Percentiles rank a stretch among this genome's conserved stretches.
Conservation (phyloP, 2,329 filamentous ascomycete species). For the Orbilia oligospora region DNA sequence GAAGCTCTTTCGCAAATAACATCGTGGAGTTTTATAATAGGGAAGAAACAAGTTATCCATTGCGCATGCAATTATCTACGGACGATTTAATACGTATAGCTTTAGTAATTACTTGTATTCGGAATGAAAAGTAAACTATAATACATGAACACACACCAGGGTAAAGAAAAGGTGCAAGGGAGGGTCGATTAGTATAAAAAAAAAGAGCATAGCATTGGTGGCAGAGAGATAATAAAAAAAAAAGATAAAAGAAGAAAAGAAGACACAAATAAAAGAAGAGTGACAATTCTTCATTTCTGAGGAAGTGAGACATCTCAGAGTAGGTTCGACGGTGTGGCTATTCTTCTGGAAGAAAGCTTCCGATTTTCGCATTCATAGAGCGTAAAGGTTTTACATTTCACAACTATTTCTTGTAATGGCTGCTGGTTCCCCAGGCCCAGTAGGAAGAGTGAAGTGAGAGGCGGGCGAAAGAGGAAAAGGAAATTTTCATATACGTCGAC, state of each 20-base stretch:
- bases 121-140: slow-evolving; percentile 31
- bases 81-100: not conserved
- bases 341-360: slow-evolving; percentile 31
- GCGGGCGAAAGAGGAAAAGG: slow-evolving; percentile 43
- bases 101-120: slow-evolving; percentile 39
- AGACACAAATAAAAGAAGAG: not conserved
- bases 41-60: too few species aligned
- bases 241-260: not conserved
- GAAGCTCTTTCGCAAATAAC: too few species aligned
- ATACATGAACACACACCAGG: slow-evolving; percentile 49
- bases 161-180: slow-evolving; percentile 12
- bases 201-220: not conserved
- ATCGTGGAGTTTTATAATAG: too few species aligned
- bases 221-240: not conserved
- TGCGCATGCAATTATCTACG: too few species aligned
- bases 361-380: slow-evolving; percentile 59
- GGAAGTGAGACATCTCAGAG: not conserved
- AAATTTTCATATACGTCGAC: slow-evolving; percentile 61
- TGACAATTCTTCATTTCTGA: slow-evolving; percentile 32
- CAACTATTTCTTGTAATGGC: slow-evolving; percentile 53
- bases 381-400: slow-evolving; percentile 59
- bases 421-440: slow-evolving; percentile 44
- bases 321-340: slow-evolving; percentile 6
- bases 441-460: slow-evolving; percentile 27
- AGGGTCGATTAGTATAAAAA: slow-evolving; percentile 14